Evolutionary conservation across 2,329 filamentous ascomycete species (phyloP), one percentile per base, ranked within the genome.

Genomic region (Alternaria incomplexa): DNA sequence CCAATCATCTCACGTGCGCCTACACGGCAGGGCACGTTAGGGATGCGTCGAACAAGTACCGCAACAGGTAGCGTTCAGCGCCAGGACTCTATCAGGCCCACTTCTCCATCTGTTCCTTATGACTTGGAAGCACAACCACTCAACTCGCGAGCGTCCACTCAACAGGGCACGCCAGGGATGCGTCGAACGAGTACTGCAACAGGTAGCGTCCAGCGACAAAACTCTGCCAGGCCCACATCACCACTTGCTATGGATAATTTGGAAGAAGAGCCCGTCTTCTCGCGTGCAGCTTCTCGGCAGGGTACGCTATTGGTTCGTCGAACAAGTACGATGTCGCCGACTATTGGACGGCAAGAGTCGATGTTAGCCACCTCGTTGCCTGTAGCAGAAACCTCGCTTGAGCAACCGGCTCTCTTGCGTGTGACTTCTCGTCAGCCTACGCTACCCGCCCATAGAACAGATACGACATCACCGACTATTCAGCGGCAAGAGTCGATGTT

Each of bases 181-280:
- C 32, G 32, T 40, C 32, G 45, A 25, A 47, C 22, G 10, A 47
- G 45, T 25, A 47, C 45, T 47, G 32, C 32, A 3, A 40, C 32
- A n/a, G 32, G 32, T 40, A 40, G 9, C 36, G 36, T 11, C 6
- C 45, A 47, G 45, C 45, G 45, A 23, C 23, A 47, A 26, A n/a
- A 47, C 15, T 25, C 13, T 10, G 22, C n/a, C 45, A 47, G 45
- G 22, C 45, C 45, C 23, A 26, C 45, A 2, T 47, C 45, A 26
- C 22, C 58, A n/a, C 47, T 62, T 22, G 61, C 65, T 55, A 45
- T 26, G 26, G 43, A 68, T 28, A 56, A 68, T 48, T 9, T 40
- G 15, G n/a, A 40, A 40, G 36, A 40, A 40, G 15, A 40, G 36
- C 36, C 36, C 36, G 36, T 40, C 15, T 40, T 40, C 36, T 40